Evolutionary conservation across 352 stramenopile genomes (phyloP).

Genomic region (Phytophthora brassicae): DNA sequence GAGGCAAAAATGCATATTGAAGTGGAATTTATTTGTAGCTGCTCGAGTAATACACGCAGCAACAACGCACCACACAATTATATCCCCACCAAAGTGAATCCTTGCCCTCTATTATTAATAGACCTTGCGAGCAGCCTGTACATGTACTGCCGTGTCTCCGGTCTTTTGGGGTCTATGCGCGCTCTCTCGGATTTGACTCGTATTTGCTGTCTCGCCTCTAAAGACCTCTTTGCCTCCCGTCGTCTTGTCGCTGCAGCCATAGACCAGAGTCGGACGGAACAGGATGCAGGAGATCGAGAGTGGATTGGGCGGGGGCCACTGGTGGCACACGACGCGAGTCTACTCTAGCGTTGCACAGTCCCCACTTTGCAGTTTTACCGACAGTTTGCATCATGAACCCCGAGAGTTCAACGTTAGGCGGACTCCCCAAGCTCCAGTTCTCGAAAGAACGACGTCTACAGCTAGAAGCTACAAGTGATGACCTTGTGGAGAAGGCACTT

Average conservation of each 20-base stretch:
- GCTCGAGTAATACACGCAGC: no score
- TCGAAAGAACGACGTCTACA: slow-evolving; percentile 33
- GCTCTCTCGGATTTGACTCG: slow-evolving; percentile 17
- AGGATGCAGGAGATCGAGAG: slow-evolving; percentile 12
- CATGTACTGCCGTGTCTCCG: background rate
- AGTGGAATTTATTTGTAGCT: no score
- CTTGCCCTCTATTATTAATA: background rate
- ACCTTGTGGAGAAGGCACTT: slow-evolving; percentile 60
- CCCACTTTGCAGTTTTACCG: slow-evolving; percentile 25
- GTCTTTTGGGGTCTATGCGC: background rate
- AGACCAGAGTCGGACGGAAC: slow-evolving; percentile 10
- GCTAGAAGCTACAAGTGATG: slow-evolving; percentile 54
- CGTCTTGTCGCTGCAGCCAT: slow-evolving; percentile 18
- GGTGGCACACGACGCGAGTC: background rate
- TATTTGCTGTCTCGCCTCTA: slow-evolving; percentile 9
- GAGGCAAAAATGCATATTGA: background rate
- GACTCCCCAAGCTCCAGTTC: slow-evolving; percentile 43
- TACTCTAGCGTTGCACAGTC: slow-evolving; percentile 24
- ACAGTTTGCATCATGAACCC: slow-evolving; percentile 17
- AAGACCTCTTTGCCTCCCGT: slow-evolving; percentile 9
- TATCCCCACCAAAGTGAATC: background rate
- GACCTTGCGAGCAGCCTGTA: no score
- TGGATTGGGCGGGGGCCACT: slow-evolving; percentile 21
- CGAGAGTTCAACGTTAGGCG: slow-evolving; percentile 19
- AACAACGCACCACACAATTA: background rate